phyloP scores from a whole-genome alignment of 2,329 filamentous ascomycete genomes.

The Diplodia seriata region DNA sequence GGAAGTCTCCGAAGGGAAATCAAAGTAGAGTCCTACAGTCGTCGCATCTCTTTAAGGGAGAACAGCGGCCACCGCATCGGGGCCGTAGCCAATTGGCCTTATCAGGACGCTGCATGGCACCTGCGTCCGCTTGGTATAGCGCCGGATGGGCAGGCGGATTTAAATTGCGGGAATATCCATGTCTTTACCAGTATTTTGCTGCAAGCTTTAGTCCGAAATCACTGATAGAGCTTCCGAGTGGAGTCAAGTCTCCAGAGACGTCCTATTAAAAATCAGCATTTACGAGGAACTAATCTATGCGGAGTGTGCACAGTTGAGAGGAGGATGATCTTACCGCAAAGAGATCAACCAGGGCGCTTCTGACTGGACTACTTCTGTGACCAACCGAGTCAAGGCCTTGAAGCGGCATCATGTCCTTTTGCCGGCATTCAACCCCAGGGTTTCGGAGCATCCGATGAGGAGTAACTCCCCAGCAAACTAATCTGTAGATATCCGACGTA shows the following conservation, averaged over 20 bases:
- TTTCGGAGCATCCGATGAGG: constrained; percentile 10
- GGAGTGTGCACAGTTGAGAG: not conserved
- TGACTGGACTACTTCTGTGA: too few relatives aligned
- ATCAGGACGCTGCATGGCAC: not conserved
- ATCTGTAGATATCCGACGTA: constrained; percentile 2
- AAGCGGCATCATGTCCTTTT: too few relatives aligned
- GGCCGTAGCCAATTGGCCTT: constrained; percentile 3
- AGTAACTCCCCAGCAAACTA: not conserved
- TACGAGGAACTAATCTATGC: too few relatives aligned
- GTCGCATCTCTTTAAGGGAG: not conserved
- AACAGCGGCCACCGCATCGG: not conserved
- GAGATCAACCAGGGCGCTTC: too few relatives aligned
- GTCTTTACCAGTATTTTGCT: not conserved
- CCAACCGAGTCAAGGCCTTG: too few relatives aligned
- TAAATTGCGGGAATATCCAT: not conserved
- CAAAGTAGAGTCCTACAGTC: not conserved
- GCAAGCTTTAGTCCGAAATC: not conserved
- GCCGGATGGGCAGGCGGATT: not conserved
- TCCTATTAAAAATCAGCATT: not conserved
- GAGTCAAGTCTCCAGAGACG: not conserved
- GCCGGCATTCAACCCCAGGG: not conserved
- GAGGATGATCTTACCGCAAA: not conserved
- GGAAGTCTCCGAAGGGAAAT: not conserved
- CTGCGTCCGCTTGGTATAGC: not conserved
- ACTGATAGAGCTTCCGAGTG: not conserved